phyloP scores from a whole-genome alignment of 805 yeast genomes.

The Wickerhamiella lipophila region DNA sequence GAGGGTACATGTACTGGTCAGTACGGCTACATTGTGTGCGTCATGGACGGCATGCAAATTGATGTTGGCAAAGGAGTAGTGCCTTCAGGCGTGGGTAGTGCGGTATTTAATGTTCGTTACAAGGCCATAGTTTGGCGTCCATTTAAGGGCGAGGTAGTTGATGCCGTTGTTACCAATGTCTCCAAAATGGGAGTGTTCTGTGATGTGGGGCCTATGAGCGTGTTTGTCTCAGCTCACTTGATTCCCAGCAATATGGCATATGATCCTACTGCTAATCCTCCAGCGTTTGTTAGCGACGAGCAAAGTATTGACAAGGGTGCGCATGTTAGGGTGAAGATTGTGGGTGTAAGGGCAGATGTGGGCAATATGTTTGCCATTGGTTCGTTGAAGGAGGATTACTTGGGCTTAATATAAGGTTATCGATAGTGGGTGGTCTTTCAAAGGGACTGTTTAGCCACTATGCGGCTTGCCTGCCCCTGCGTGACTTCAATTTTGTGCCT shows the following conservation, averaged over 20 bases:
- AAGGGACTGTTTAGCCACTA: background rate
- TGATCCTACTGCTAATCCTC: constrained; percentile 93
- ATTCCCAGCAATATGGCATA: constrained; percentile 89
- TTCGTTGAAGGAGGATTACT: constrained; percentile 91
- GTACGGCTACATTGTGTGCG: constrained; percentile 94
- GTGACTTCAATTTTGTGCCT: background rate
- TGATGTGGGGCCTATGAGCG: constrained; percentile 93
- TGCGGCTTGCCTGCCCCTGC: too few relatives aligned
- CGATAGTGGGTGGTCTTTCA: background rate
- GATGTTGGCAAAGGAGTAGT: constrained; percentile 92
- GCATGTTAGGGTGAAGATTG: constrained; percentile 84
- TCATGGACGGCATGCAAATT: constrained; percentile 82
- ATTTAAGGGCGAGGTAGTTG: constrained; percentile 97
- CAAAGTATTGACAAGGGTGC: constrained; percentile 92
- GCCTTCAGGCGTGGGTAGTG: constrained; percentile 83
- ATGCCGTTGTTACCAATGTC: constrained; percentile 88
- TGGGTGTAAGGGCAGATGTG: constrained; percentile 95
- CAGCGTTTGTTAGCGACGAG: constrained; percentile 93
- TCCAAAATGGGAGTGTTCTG: constrained; percentile 94
- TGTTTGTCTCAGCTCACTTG: constrained; percentile 86
- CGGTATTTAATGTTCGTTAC: constrained; percentile 91
- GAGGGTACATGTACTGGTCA: constrained; percentile 99
- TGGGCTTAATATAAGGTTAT: constrained; percentile 56
- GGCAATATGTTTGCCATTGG: constrained; percentile 97
- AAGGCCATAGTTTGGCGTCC: constrained; percentile 98